Conservation (phyloP, 345 rosid species). For the Combretum micranthum region DNA sequence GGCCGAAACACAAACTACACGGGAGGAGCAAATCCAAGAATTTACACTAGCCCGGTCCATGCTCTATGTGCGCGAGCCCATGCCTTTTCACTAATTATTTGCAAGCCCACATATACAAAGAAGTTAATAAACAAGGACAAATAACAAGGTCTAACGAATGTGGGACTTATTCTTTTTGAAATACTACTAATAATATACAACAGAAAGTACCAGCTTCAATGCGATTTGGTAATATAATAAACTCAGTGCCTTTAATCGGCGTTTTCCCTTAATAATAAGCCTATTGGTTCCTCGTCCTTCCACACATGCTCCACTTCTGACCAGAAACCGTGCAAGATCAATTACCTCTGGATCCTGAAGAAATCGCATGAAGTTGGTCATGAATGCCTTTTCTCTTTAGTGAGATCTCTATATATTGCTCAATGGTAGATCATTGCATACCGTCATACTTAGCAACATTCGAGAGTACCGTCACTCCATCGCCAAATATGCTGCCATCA, state of each 20-base stretch:
- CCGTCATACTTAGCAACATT: slow-evolving; percentile 29
- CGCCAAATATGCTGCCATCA: slow-evolving; percentile 37
- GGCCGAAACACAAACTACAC: too few relatives aligned
- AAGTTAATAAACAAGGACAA: too few relatives aligned
- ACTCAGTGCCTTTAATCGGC: slow-evolving; percentile 18
- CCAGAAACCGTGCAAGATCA: slow-evolving; percentile 26
- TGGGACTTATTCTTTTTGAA: too few relatives aligned
- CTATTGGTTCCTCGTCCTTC: slow-evolving; percentile 17
- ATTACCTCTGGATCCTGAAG: slow-evolving; percentile 23
- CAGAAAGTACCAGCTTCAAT: slow-evolving; percentile 31
- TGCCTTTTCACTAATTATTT: too few relatives aligned
- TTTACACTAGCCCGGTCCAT: too few relatives aligned
- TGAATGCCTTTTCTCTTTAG: neutral
- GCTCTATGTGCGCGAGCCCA: too few relatives aligned
- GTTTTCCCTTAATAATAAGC: slow-evolving; percentile 15
- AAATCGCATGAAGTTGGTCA: neutral
- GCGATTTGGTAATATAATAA: slow-evolving; percentile 15
- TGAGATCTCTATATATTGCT: too few relatives aligned
- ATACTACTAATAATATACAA: too few relatives aligned
- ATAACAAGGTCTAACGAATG: too few relatives aligned
- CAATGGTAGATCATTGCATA: neutral
- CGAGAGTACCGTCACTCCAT: slow-evolving; percentile 26
- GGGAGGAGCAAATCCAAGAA: too few relatives aligned
- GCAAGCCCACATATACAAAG: too few relatives aligned
- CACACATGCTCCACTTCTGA: slow-evolving; percentile 19